Percentiles rank a stretch among this genome's conserved stretches.
Evolutionary conservation across 768 basidiomycete genomes (phyloP).

Genomic region (Naematelia aurantialba): DNA sequence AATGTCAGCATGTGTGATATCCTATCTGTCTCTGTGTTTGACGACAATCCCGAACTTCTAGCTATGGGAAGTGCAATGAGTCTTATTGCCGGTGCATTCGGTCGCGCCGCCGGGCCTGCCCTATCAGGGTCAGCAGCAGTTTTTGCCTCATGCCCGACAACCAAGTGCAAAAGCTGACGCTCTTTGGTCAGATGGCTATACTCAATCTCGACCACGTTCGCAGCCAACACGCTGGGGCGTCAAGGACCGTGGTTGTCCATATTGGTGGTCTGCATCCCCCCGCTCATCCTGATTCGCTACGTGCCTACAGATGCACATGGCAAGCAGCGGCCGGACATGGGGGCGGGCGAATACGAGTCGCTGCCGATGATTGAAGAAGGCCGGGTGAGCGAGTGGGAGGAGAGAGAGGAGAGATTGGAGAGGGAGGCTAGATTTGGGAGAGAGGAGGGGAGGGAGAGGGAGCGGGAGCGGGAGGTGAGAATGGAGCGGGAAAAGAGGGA

Average conservation of each 20-base stretch:
- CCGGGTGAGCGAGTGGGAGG: neutral
- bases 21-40: slow-evolving; percentile 21
- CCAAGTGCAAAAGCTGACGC: no score
- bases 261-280: slow-evolving; percentile 17
- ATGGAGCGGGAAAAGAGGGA: neutral
- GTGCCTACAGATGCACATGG: slow-evolving; percentile 5
- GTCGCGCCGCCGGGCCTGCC: slow-evolving; percentile 34
- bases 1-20: slow-evolving; percentile 2
- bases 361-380: slow-evolving; percentile 20
- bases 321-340: neutral
- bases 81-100: slow-evolving; percentile 29
- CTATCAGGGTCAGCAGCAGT: slow-evolving; percentile 21
- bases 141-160: neutral
- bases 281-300: slow-evolving; percentile 13
- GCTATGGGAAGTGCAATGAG: slow-evolving; percentile 31
- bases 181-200: slow-evolving; percentile 37
- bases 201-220: slow-evolving; percentile 35
- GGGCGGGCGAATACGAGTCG: slow-evolving; percentile 16
- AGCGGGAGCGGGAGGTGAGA: neutral
- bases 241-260: slow-evolving; percentile 33
- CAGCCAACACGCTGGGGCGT: slow-evolving; percentile 20
- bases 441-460: slow-evolving; percentile 1
- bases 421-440: no score
- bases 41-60: slow-evolving; percentile 33
- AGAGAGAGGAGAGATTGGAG: neutral